Percentiles rank a stretch among this genome's conserved stretches.
Evolutionary conservation across 345 rosid species (phyloP).

Genomic region (Eucalyptus tenuipes): DNA sequence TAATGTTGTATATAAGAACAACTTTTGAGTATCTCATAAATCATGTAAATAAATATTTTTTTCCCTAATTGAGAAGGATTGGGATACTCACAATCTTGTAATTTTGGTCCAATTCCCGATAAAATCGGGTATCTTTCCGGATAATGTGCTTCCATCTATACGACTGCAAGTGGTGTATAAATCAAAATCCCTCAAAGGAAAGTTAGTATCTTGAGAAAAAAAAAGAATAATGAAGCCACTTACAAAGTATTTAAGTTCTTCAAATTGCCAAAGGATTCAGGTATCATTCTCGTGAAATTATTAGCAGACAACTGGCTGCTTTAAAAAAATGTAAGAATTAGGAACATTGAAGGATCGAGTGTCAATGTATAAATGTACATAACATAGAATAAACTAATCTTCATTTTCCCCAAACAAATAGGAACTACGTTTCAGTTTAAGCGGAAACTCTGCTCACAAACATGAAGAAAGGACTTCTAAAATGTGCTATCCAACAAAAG

Average conservation of each 20-base stretch:
- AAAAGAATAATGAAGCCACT: constrained; percentile 4
- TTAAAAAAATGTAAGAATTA: not conserved
- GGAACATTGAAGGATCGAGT: not conserved
- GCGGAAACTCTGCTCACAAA: not conserved
- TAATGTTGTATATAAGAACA: not conserved
- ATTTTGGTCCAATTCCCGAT: constrained; percentile 77
- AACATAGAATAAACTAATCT: not conserved
- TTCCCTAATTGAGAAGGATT: not conserved
- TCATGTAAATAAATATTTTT: not conserved
- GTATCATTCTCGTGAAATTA: constrained; percentile 59
- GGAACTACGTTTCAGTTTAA: not conserved
- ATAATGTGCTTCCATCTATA: constrained; percentile 61
- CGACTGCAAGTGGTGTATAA: constrained; percentile 25
- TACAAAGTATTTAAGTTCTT: constrained; percentile 68
- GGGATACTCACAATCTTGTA: constrained; percentile 38
- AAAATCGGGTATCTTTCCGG: constrained; percentile 62
- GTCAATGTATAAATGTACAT: not conserved
- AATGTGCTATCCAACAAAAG: not conserved
- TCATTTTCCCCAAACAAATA: not conserved
- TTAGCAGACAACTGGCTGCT: constrained; percentile 61
- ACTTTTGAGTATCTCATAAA: not conserved
- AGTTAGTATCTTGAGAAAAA: not conserved
- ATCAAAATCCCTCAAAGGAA: not conserved
- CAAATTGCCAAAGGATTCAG: constrained; percentile 48
- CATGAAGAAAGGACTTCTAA: not conserved